phyloP scores from a whole-genome alignment of 1,284 basidiomycete species.

The Sanghuangporus baumii region DNA sequence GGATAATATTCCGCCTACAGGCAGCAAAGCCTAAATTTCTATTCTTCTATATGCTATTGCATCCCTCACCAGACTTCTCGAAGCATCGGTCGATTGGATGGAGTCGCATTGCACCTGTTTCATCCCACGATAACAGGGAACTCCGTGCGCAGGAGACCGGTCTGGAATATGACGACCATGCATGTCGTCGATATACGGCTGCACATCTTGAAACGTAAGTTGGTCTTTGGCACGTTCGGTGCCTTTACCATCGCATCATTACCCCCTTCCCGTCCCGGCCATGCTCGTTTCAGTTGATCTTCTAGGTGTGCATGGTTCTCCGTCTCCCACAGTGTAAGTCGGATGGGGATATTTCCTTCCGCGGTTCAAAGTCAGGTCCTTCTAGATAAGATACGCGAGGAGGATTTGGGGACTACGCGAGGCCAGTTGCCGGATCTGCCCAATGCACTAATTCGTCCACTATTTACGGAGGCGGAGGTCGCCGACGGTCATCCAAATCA shows the following conservation, averaged over 20 bases:
- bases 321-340: not conserved
- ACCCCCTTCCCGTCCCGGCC: not conserved
- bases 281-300: not conserved
- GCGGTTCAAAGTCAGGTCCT: not conserved
- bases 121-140: not conserved
- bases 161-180: not conserved
- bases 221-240: not conserved
- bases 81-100: not conserved
- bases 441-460: not conserved
- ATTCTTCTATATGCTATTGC: slow-evolving; percentile 1
- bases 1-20: not conserved
- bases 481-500: too few species aligned
- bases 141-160: not conserved
- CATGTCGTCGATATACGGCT: not conserved
- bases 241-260: not conserved
- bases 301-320: not conserved
- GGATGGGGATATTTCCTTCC: not conserved
- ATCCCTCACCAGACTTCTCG: not conserved
- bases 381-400: not conserved
- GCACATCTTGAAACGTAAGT: not conserved
- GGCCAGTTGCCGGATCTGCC: not conserved
- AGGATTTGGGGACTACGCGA: not conserved
- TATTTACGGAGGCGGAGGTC: too few species aligned
- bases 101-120: not conserved
- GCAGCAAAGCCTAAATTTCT: not conserved